Conservation (phyloP, 441 rosid genomes). For the Adansonia madagascariensis region DNA sequence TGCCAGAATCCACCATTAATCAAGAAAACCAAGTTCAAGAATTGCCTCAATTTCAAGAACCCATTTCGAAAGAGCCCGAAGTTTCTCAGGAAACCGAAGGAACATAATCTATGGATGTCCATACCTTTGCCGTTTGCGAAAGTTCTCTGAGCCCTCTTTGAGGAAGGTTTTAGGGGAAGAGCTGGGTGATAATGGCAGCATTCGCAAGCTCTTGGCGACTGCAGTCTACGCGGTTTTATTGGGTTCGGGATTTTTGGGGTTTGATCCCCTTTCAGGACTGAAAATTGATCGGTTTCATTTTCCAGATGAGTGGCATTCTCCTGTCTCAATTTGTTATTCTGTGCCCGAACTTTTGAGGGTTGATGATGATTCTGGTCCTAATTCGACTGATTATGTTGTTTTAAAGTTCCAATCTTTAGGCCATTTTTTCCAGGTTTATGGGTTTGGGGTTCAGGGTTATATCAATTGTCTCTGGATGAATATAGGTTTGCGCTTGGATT, state of each 20-base stretch:
- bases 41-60: conserved; percentile 16
- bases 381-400: conserved; percentile 41
- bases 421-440: conserved; percentile 55
- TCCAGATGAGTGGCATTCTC: conserved; percentile 44
- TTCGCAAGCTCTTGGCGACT: conserved; percentile 47
- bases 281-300: conserved; percentile 48
- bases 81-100: conserved; percentile 17
- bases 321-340: conserved; percentile 56
- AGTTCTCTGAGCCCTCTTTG: conserved; percentile 57
- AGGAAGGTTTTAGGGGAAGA: conserved; percentile 58
- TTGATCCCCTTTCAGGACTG: conserved; percentile 40
- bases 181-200: conserved; percentile 40
- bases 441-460: conserved; percentile 37
- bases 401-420: conserved; percentile 60
- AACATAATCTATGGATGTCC: conserved; percentile 31
- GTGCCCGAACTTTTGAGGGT: conserved; percentile 46
- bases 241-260: conserved; percentile 68
- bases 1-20: conserved; percentile 18
- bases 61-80: background rate
- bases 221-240: conserved; percentile 71
- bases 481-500: conserved; percentile 48
- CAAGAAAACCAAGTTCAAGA: conserved; percentile 21
- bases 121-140: conserved; percentile 26
- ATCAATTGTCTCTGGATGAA: conserved; percentile 47
- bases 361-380: conserved; percentile 11